phyloP scores from a whole-genome alignment of 2,329 filamentous ascomycete species.

The Cladosporium phlei region DNA sequence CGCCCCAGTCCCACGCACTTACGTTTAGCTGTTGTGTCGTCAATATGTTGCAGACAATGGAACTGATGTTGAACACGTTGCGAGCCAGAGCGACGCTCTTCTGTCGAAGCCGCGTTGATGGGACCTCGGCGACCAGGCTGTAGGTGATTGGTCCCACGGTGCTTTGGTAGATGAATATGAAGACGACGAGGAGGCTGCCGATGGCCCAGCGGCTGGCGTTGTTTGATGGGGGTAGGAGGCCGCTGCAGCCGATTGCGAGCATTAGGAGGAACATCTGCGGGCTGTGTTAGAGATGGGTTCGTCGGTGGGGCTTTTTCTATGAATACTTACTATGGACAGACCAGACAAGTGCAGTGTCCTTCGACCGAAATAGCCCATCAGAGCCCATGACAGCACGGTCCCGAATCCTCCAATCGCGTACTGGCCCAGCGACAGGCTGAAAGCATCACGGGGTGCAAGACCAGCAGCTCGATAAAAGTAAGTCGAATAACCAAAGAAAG shows the following conservation, averaged over 20 bases:
- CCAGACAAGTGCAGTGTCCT: constrained; percentile 36
- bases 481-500: constrained; percentile 33
- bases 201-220: too few species aligned
- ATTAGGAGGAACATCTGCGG: too few species aligned
- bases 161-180: too few species aligned
- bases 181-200: too few species aligned
- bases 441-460: constrained; percentile 30
- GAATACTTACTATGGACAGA: too few species aligned
- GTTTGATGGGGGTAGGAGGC: too few species aligned
- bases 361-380: constrained; percentile 36
- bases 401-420: constrained; percentile 27
- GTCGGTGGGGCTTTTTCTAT: too few species aligned
- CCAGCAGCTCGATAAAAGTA: constrained; percentile 40
- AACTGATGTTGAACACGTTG: constrained; percentile 27
- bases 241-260: too few species aligned
- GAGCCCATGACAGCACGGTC: constrained; percentile 29
- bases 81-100: constrained; percentile 30
- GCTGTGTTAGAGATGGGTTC: too few species aligned
- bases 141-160: too few species aligned
- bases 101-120: constrained; percentile 26
- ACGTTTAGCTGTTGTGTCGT: constrained; percentile 27
- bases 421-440: constrained; percentile 34
- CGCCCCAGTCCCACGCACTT: constrained; percentile 17
- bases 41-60: constrained; percentile 23
- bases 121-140: constrained; percentile 27